Conservation (phyloP, 169 alveolate genomes). For the Pseudocohnilembus persalinus region DNA sequence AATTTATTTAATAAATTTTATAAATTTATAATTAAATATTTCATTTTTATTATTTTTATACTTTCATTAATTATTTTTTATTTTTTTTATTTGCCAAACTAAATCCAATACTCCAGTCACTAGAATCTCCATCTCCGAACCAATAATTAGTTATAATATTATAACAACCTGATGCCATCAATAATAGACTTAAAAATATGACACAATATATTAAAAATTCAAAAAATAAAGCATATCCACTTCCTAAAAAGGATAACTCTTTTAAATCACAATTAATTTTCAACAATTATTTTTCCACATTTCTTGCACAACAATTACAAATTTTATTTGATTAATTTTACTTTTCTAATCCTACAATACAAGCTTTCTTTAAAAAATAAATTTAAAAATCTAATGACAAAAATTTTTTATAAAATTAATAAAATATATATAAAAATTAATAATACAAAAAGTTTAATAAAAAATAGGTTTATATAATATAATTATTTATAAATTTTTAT, state of each 20-base stretch:
- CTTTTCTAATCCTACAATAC: neutral
- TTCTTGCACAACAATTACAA: constrained; percentile 18
- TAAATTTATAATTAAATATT: too few species aligned
- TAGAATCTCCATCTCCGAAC: neutral
- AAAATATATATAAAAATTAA: too few species aligned
- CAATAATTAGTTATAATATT: constrained; percentile 9
- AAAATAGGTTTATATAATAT: too few species aligned
- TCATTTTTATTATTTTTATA: too few species aligned
- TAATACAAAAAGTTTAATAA: too few species aligned
- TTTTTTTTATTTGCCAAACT: neutral
- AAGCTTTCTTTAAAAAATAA: neutral
- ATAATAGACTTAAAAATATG: neutral
- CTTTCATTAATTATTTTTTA: neutral
- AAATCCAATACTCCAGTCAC: neutral
- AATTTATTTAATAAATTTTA: too few species aligned
- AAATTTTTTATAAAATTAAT: too few species aligned
- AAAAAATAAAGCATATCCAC: constrained; percentile 18
- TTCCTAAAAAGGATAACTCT: constrained; percentile 17
- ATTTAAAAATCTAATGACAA: too few species aligned
- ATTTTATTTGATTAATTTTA: neutral
- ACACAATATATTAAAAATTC: constrained; percentile 16
- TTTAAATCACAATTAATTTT: neutral
- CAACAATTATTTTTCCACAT: neutral
- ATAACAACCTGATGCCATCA: constrained; percentile 3
- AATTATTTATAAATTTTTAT: too few species aligned